These are phyloP conservation scores for Penicillium daleae DNA, from an alignment of 495 filamentous ascomycete species.

Conservation along the genomic window DNA sequence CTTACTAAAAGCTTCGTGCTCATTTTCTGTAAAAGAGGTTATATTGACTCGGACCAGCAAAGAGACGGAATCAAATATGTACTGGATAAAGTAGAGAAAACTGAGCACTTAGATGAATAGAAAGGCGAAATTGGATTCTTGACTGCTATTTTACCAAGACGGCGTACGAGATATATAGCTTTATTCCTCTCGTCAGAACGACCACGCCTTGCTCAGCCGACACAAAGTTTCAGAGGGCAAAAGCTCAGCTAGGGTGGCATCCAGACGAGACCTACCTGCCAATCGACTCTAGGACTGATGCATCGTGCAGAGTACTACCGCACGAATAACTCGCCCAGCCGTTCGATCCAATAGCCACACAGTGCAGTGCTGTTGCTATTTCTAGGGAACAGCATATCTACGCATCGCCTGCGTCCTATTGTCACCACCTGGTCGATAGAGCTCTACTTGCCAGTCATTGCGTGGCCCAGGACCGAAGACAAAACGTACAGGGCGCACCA, in stretches of 20 bases:
- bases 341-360: neutral
- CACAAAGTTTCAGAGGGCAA: no score
- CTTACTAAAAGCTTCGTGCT: no score
- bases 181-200: neutral
- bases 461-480: constrained; percentile 5
- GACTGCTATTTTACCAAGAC: neutral
- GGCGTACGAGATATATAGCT: neutral
- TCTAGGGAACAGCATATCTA: neutral
- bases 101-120: no score
- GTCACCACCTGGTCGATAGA: neutral
- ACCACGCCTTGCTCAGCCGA: neutral
- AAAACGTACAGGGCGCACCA: constrained; percentile 7
- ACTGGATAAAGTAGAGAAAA: no score
- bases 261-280: constrained; percentile 12
- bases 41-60: no score
- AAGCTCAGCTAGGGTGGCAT: constrained; percentile 11
- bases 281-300: constrained; percentile 12
- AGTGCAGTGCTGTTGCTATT: neutral
- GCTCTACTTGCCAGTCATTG: constrained; percentile 2
- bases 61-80: no score
- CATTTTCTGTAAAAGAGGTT: no score
- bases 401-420: neutral
- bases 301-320: constrained; percentile 1
- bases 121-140: neutral
- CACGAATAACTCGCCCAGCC: neutral